Percentiles rank a stretch among this genome's conserved stretches.
These are phyloP conservation scores for Fusarium continuum DNA, from an alignment of 2,329 filamentous ascomycete genomes.

Conservation along the genomic window DNA sequence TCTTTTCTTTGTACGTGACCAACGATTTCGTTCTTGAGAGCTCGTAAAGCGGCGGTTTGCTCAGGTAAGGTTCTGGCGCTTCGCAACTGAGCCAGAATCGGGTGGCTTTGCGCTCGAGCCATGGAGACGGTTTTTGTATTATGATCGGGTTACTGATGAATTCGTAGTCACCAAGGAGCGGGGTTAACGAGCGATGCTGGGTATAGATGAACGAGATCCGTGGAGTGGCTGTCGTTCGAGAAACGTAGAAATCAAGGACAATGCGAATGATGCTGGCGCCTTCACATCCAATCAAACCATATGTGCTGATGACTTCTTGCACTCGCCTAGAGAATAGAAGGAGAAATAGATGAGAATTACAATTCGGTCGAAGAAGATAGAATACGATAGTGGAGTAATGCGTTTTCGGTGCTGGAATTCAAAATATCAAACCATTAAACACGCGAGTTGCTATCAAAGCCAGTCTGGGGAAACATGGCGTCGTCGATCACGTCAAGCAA, in stretches of 20 bases:
- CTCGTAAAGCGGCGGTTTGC: conserved; percentile 69
- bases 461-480: conserved; percentile 34
- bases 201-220: conserved; percentile 13
- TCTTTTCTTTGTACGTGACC: conserved; percentile 91
- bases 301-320: conserved; percentile 10
- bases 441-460: conserved; percentile 29
- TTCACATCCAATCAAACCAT: conserved; percentile 29
- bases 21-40: conserved; percentile 87
- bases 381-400: conserved; percentile 4
- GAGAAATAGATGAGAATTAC: conserved; percentile 10
- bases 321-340: conserved; percentile 3
- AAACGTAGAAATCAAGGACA: conserved; percentile 14
- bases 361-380: background rate
- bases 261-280: conserved; percentile 24
- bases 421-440: conserved; percentile 26
- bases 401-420: conserved; percentile 13
- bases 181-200: background rate
- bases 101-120: conserved; percentile 62
- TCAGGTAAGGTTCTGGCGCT: conserved; percentile 62
- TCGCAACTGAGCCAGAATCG: conserved; percentile 66
- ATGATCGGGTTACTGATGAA: background rate
- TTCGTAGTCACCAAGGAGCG: background rate
- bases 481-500: conserved; percentile 42
- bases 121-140: conserved; percentile 50
- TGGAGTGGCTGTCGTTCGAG: conserved; percentile 21